Conservation (phyloP, 2,329 filamentous ascomycete species). For the Fusarium sororula region DNA sequence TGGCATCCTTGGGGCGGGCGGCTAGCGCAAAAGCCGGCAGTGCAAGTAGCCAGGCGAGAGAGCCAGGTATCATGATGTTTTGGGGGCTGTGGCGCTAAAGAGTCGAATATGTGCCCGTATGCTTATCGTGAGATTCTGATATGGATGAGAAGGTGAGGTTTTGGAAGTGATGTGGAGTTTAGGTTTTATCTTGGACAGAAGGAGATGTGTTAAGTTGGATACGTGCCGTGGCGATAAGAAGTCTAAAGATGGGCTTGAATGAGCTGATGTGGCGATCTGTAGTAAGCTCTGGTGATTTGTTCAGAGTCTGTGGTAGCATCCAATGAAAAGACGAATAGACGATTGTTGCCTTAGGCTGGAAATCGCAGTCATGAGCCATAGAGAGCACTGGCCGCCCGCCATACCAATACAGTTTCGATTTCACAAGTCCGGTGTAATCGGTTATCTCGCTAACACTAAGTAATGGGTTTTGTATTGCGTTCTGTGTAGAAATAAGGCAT, state of each 20-base stretch:
- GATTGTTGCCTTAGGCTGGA: conserved; percentile 26
- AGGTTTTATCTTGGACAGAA: not conserved
- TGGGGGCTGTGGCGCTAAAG: conserved; percentile 3
- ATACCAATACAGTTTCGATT: not conserved
- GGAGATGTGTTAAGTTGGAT: not conserved
- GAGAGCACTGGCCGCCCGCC: not conserved
- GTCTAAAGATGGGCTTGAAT: conserved; percentile 3
- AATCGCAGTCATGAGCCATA: not conserved
- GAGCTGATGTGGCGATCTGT: conserved; percentile 21
- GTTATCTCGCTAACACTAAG: not conserved
- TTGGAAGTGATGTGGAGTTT: not conserved
- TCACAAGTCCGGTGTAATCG: not conserved
- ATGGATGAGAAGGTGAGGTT: not conserved
- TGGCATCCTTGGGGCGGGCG: conserved; percentile 57
- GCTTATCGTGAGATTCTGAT: not conserved
- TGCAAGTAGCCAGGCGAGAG: conserved; percentile 32
- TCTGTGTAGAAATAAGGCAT: not conserved
- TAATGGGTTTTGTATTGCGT: not conserved
- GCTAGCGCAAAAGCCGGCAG: conserved; percentile 41
- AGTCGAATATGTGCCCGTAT: conserved; percentile 3
- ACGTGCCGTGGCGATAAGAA: conserved; percentile 27
- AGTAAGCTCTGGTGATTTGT: conserved; percentile 6
- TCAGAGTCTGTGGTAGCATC: conserved; percentile 5
- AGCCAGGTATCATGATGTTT: conserved; percentile 43
- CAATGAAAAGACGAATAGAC: conserved; percentile 8